phyloP scores from a whole-genome alignment of 192 early-diverging fungal genomes.

The Fimicolochytrium jonesii region DNA sequence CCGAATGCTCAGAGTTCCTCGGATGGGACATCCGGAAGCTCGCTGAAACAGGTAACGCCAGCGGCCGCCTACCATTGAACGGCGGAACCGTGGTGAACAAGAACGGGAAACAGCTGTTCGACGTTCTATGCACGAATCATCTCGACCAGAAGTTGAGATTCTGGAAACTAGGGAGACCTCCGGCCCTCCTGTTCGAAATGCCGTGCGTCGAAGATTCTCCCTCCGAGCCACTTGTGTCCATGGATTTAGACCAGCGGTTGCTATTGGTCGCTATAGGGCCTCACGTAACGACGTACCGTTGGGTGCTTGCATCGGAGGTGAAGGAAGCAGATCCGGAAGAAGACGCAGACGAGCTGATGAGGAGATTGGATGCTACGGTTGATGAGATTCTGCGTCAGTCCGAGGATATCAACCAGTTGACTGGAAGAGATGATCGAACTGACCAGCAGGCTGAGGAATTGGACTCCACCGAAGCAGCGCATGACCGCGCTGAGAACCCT shows the following conservation, averaged over 20 bases:
- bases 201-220: slow-evolving; percentile 6
- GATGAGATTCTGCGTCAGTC: slow-evolving; percentile 6
- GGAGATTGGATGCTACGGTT: slow-evolving; percentile 18
- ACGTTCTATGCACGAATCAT: slow-evolving; percentile 16
- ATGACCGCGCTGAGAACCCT: no score
- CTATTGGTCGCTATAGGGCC: not conserved
- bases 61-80: not conserved
- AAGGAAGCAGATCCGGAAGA: not conserved
- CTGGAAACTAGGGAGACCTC: slow-evolving; percentile 16
- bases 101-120: slow-evolving; percentile 13
- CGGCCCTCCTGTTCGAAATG: not conserved
- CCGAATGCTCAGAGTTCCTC: slow-evolving; percentile 14
- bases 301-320: slow-evolving; percentile 4
- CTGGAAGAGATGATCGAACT: not conserved
- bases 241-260: slow-evolving; percentile 14
- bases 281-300: not conserved
- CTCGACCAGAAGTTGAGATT: not conserved
- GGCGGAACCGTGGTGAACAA: slow-evolving; percentile 17
- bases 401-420: not conserved
- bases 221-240: no score
- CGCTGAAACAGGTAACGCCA: no score
- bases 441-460: not conserved
- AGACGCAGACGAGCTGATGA: slow-evolving; percentile 18
- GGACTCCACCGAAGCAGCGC: no score
- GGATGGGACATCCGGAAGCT: slow-evolving; percentile 16